Evolutionary conservation across 495 filamentous ascomycete genomes (phyloP).

Genomic region (Podospora pseudopauciseta): DNA sequence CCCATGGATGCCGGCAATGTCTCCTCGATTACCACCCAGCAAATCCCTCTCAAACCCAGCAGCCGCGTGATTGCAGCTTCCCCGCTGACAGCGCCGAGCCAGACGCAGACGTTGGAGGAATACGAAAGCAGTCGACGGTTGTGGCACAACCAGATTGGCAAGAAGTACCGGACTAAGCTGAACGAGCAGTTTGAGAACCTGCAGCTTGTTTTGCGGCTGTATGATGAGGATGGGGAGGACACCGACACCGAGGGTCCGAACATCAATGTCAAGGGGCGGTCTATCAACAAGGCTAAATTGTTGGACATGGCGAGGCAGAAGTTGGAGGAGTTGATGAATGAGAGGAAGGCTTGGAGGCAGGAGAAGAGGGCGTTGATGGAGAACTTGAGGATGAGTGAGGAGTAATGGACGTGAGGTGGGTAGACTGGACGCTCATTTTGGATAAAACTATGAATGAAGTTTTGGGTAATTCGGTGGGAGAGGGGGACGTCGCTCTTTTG

Average conservation of each 20-base stretch:
- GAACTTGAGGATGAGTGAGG: background rate
- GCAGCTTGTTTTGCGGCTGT: conserved; percentile 16
- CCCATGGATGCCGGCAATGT: background rate
- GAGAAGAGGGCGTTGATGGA: conserved; percentile 16
- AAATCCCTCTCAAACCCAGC: background rate
- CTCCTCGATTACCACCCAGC: background rate
- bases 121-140: conserved; percentile 2
- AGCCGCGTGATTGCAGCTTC: background rate
- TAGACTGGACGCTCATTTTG: background rate
- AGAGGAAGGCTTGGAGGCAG: conserved; percentile 16
- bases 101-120: background rate
- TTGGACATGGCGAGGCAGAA: conserved; percentile 23
- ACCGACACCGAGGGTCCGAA: background rate
- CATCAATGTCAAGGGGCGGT: background rate
- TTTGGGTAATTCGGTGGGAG: background rate
- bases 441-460: background rate
- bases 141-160: conserved; percentile 33
- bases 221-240: background rate
- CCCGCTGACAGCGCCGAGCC: background rate
- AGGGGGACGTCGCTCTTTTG: background rate
- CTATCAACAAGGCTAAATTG: conserved; percentile 26
- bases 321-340: conserved; percentile 15
- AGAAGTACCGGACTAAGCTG: conserved; percentile 33
- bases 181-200: conserved; percentile 30
- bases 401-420: background rate